Percentiles rank a stretch among this genome's conserved stretches.
phyloP scores from a whole-genome alignment of 2,329 filamentous ascomycete genomes.

The Penicillium occitanis region DNA sequence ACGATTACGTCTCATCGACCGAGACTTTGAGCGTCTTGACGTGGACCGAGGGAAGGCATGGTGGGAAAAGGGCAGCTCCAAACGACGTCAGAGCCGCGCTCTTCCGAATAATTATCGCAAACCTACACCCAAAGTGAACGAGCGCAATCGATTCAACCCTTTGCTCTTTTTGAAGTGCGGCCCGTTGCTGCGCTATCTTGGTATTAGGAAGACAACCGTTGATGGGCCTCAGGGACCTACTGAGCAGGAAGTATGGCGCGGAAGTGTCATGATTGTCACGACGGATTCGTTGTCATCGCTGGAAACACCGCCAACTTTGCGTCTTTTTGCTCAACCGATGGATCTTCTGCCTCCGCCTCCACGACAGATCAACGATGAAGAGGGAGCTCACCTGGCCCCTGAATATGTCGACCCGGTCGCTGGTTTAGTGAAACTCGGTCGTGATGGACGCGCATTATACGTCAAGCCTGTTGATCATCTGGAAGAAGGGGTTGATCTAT shows the following conservation, averaged over 20 bases:
- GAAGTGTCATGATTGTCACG: conserved; percentile 94
- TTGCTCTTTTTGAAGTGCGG: conserved; percentile 84
- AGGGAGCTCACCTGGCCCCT: conserved; percentile 61
- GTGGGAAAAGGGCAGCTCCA: conserved; percentile 67
- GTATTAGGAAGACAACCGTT: conserved; percentile 62
- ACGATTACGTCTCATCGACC: conserved; percentile 57
- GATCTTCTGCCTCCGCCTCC: conserved; percentile 78
- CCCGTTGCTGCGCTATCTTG: conserved; percentile 84
- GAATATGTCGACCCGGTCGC: conserved; percentile 87
- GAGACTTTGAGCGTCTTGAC: conserved; percentile 57
- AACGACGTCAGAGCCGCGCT: conserved; percentile 50
- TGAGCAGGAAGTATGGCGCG: conserved; percentile 83
- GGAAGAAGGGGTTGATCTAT: conserved; percentile 74
- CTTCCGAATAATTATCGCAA: conserved; percentile 38
- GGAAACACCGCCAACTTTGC: conserved; percentile 70
- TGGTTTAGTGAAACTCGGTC: conserved; percentile 79
- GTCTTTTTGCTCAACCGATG: conserved; percentile 83
- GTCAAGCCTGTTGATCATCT: conserved; percentile 87
- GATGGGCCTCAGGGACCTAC: conserved; percentile 35
- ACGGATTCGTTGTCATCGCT: conserved; percentile 81
- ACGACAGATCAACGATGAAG: conserved; percentile 62
- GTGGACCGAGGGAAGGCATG: conserved; percentile 62
- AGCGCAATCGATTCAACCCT: conserved; percentile 72
- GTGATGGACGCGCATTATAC: conserved; percentile 81
- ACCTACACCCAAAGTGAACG: conserved; percentile 35